Evolutionary conservation across 106 monocot genomes (phyloP), one percentile per base, ranked within the genome.

Genomic region (Vanilla planifolia): DNA sequence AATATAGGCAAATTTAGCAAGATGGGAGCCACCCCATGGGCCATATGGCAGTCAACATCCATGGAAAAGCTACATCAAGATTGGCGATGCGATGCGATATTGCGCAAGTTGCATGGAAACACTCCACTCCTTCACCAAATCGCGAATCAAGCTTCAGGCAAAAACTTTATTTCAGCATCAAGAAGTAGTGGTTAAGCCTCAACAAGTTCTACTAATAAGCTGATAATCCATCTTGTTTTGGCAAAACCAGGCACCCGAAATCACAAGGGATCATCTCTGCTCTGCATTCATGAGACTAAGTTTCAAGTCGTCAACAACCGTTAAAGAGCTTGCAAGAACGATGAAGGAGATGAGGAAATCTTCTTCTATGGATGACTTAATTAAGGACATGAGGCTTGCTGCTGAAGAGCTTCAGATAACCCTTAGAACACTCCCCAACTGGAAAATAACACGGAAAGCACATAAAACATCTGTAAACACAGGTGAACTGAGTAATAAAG

Each of bases 11-110:
- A 73, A 73, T 60, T 60, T 79, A 46, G 79, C 79, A 42, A 68
- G 59, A 60, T 73, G 79, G 79, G 79, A 79, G 22, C 79, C 69
- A 6, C 47, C 64, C 13, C 79, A 79, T 65, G 79, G 79, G 8
- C 26, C 34, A 4, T 79, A 69, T 34, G 42, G 48, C 6, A 56
- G 68, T 8, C 35, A 62, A 6, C 73, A 79, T 40, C 73, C 79
- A 27, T 79, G 73, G 73, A 60, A 30, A 1, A 68, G 65, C 35
- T 73, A 79, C 51, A 41, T 50, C 21, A 68, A 73, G 46, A 48
- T 79, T 28, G 60, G 64, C 16, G 32, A 63, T 28, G 62, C 79
- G 1, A 59, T 79, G 64, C 19, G 79, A 24, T 53, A 47, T 43
- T 73, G 68, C 32, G 68, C 73, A 22, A 69, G 65, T 55, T 73